Base-by-base conservation (phyloP, 495 filamentous ascomycete species). In the Aspergillus nanangensis region DNA sequence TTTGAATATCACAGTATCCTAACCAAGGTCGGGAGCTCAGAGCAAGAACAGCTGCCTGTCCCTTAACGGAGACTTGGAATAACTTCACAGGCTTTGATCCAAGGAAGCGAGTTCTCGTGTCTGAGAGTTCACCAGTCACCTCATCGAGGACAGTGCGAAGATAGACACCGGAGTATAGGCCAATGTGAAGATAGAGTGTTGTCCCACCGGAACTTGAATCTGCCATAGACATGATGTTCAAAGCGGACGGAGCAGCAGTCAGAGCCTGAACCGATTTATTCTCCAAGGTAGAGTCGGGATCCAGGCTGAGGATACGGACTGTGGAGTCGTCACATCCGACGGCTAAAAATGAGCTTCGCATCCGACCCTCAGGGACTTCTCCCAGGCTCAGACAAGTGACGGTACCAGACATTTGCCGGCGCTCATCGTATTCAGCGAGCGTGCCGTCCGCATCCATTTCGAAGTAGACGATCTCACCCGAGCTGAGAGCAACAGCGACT, bases 291-390 rank as follows among this genome's bases (percentile, higher is more conserved):
- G 86, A 84, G 51, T 96, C 91, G 1, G 90, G 89, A 57, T 94
- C 90, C 41, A 96, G 71, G 54, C 85, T 92, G 37, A 95, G 75
- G 37, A 99, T 90, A 33, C 94, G 83, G 32, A 99, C 90, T 2
- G 94, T 95, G 24, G 88, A 90, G 60, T 99, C 94, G 58, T 96
- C 91, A 61, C 91, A 96, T 9, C 94, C 94, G 41, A 99, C 94
- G 44, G 94, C 94, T 32, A 97, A 70, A 67, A 92, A 97, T 3
- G 86, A 84, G 55, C 87, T 92, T 51, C 93, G 75, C 35, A 89
- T 67, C 15, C 88, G 79, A 19, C 94, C 94, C 63, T 93, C 87
- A 0, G 92, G 91, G 14, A 97, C 90, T 37, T 90, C 84, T n/a
- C 91, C 94, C 45, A 99, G 73, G 58, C 90, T 95, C 13, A 99